A percentile compares a stretch with the other conserved stretches of the same genome.
phyloP scores from a whole-genome alignment of 2,329 filamentous ascomycete species.

The Phialemoniopsis sp. region DNA sequence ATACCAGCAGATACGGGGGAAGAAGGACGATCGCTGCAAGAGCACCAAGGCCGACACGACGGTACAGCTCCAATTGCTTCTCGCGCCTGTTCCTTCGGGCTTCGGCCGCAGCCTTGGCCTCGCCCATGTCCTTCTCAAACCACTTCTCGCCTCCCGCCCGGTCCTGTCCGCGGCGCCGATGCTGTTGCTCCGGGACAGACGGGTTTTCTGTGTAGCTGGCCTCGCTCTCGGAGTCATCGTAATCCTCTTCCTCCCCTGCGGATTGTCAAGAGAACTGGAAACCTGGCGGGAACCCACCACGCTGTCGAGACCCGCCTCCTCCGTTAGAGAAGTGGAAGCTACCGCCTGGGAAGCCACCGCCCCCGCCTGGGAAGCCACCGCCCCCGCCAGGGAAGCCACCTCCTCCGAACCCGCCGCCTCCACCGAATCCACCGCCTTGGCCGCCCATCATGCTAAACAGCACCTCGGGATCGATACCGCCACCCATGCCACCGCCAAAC shows the following conservation, averaged over 20 bases:
- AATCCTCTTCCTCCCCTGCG: constrained; percentile 23
- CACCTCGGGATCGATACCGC: constrained; percentile 71
- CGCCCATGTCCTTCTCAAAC: constrained; percentile 16
- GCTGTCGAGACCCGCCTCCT: constrained; percentile 25
- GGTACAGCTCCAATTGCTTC: constrained; percentile 33
- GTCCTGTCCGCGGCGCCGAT: constrained; percentile 7
- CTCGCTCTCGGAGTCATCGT: constrained; percentile 23
- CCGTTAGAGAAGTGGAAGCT: constrained; percentile 53
- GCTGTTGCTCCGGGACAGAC: no score
- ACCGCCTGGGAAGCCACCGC: constrained; percentile 45
- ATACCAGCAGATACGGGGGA: constrained; percentile 32
- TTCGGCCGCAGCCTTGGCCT: constrained; percentile 22
- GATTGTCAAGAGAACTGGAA: constrained; percentile 48
- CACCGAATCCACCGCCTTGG: constrained; percentile 49
- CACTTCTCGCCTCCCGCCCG: constrained; percentile 1
- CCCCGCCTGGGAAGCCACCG: constrained; percentile 48
- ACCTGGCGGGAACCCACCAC: constrained; percentile 30
- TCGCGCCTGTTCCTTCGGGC: constrained; percentile 22
- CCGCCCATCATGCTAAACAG: constrained; percentile 81
- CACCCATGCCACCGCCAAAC: constrained; percentile 65
- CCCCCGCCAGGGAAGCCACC: constrained; percentile 50
- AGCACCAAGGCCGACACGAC: constrained; percentile 34
- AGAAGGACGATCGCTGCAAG: constrained; percentile 43
- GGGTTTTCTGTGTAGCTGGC: no score
- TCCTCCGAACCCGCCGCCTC: constrained; percentile 41